These are phyloP conservation scores for Phytophthora multivora DNA, from an alignment of 352 stramenopile genomes.

Conservation along the genomic window DNA sequence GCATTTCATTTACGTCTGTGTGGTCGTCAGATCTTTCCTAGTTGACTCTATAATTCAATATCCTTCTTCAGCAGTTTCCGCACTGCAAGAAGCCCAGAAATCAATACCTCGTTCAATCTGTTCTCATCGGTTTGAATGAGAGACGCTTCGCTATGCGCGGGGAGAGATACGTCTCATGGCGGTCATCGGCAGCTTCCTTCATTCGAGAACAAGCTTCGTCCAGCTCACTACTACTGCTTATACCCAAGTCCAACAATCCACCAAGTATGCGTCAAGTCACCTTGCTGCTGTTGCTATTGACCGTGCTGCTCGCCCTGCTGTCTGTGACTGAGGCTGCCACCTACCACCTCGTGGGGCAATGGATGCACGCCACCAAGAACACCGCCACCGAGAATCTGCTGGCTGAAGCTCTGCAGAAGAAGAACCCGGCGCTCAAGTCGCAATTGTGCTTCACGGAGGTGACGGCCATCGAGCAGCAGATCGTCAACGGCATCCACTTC, in stretches of 20 bases:
- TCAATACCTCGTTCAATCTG: no score
- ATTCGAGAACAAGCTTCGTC: slow-evolving; percentile 29
- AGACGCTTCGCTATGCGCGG: neutral
- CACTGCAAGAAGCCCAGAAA: no score
- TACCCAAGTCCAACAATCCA: neutral
- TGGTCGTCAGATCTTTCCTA: neutral
- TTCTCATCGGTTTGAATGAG: neutral
- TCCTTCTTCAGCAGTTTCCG: no score
- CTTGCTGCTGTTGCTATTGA: slow-evolving; percentile 18
- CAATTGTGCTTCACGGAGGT: slow-evolving; percentile 54
- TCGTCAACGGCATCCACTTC: slow-evolving; percentile 71
- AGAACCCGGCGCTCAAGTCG: slow-evolving; percentile 17
- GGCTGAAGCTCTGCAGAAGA: slow-evolving; percentile 36
- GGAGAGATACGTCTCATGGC: slow-evolving; percentile 2
- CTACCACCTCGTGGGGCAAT: slow-evolving; percentile 45
- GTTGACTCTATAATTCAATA: neutral
- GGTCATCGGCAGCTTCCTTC: slow-evolving; percentile 1
- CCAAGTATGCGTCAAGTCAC: slow-evolving; percentile 10
- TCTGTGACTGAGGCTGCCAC: slow-evolving; percentile 12
- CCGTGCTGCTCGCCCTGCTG: slow-evolving; percentile 10
- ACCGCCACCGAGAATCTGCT: slow-evolving; percentile 38
- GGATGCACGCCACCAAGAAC: slow-evolving; percentile 45
- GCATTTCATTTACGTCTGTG: neutral
- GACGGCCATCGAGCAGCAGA: slow-evolving; percentile 54
- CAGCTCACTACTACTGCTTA: slow-evolving; percentile 1